Percentiles rank a stretch among this genome's conserved stretches.
phyloP scores from a whole-genome alignment of 2,329 filamentous ascomycete genomes.

The Penicillium sp. region DNA sequence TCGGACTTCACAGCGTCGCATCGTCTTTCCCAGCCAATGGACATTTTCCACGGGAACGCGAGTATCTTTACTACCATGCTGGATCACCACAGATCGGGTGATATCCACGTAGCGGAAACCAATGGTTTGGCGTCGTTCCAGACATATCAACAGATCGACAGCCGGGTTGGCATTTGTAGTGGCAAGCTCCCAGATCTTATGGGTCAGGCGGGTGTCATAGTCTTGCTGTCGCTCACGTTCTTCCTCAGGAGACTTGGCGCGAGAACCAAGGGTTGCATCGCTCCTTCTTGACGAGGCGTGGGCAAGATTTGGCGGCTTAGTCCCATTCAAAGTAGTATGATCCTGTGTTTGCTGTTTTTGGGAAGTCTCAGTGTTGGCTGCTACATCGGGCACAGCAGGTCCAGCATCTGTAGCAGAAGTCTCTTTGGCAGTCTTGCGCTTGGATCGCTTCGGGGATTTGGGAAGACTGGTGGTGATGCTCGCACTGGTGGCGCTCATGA shows the following conservation, averaged over 20 bases:
- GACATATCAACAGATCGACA: slow-evolving; percentile 85
- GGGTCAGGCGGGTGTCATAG: slow-evolving; percentile 83
- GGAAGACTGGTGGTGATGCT: slow-evolving; percentile 77
- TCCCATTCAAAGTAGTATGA: slow-evolving; percentile 14
- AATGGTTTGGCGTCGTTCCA: slow-evolving; percentile 86
- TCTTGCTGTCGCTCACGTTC: slow-evolving; percentile 41
- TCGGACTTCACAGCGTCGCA: slow-evolving; percentile 88
- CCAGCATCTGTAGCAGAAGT: slow-evolving; percentile 37
- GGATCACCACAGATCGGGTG: slow-evolving; percentile 83
- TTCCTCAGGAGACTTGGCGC: slow-evolving; percentile 23
- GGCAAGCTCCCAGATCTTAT: slow-evolving; percentile 90
- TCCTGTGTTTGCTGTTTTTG: slow-evolving; percentile 20
- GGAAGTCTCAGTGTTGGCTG: slow-evolving; percentile 10
- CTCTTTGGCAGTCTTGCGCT: slow-evolving; percentile 54
- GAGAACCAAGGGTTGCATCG: slow-evolving; percentile 24
- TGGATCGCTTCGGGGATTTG: slow-evolving; percentile 59
- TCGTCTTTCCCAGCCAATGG: slow-evolving; percentile 87
- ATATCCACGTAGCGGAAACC: slow-evolving; percentile 98
- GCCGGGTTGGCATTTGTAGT: slow-evolving; percentile 91
- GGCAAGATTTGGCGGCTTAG: slow-evolving; percentile 18
- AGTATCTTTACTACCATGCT: slow-evolving; percentile 86
- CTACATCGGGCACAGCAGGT: slow-evolving; percentile 53
- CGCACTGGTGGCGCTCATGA: slow-evolving; percentile 87
- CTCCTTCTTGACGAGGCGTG: slow-evolving; percentile 19
- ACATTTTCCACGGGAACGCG: slow-evolving; percentile 94